Percentiles rank a stretch among this genome's conserved stretches.
These are phyloP conservation scores for Solanum appendiculatum DNA, from an alignment of 257 asterid genomes.

Conservation along the genomic window DNA sequence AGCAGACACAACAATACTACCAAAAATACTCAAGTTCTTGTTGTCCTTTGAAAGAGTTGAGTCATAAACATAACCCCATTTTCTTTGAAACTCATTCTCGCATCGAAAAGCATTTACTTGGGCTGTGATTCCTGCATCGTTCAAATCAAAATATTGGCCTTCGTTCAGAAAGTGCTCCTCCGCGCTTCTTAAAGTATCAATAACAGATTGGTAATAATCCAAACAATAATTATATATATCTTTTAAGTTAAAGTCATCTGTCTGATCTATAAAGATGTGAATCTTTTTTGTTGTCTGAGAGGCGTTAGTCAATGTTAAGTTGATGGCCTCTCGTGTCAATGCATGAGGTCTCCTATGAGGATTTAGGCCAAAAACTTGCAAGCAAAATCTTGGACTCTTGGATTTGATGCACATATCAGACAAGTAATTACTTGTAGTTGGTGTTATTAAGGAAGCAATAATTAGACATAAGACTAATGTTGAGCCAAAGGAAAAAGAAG, in stretches of 20 bases:
- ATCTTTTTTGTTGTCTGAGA: background rate
- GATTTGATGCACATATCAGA: background rate
- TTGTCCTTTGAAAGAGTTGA: background rate
- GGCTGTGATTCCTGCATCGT: background rate
- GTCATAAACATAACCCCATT: background rate
- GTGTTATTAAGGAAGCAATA: background rate
- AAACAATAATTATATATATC: background rate
- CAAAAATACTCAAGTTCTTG: background rate
- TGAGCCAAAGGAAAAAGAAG: background rate
- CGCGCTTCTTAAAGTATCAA: background rate
- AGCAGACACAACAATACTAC: background rate
- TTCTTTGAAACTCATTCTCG: background rate
- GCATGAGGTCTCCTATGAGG: background rate
- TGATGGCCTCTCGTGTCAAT: background rate
- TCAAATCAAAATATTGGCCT: background rate
- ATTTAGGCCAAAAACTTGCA: background rate
- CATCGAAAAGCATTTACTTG: background rate
- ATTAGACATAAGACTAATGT: background rate
- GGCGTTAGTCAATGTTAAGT: background rate
- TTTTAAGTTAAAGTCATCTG: background rate
- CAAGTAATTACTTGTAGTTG: background rate
- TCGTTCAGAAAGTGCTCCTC: background rate
- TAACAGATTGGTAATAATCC: background rate
- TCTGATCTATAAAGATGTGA: background rate
- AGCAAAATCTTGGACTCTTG: background rate